Base-by-base conservation (phyloP, 1,139 yeast genomes). In the Pichia inconspicua region DNA sequence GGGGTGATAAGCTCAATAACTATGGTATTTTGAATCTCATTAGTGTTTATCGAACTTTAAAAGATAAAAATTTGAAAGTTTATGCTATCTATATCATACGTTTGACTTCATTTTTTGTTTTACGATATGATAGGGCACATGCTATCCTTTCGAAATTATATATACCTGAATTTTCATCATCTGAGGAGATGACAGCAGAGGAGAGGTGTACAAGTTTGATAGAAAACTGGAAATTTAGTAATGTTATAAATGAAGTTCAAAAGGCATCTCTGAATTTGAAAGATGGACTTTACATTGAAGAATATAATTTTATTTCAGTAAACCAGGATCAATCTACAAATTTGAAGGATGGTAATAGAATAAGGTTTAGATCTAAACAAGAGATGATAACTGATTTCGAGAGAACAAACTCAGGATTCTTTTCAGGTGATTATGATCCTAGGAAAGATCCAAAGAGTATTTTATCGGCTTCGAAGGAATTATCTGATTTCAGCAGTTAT, bases 71-170 rank as follows among this genome's bases (percentile, higher is more conserved):
- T 4, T 43, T 31, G 10, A 48, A 50, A 34, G 11, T 46, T 3
- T 19, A 39, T 28, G 51, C 46, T 1, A 52, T 52, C 4, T 53
- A 53, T 22, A 22, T 48, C 2, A 44, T 52, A n/a, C 43, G 56
- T 36, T 14, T 47, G 15, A 38, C 40, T 8, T 38, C 50, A 5
- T 52, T 48, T 38, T 42, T 52, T 8, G 43, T 41, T 15, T 42
- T 22, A n/a, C 48, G 55, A 25, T 34, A 25, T n/a, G 41, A 43
- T 2, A 28, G 40, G 6, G 32, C 36, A 22, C 42, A 36, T 6
- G 10, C 34, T 8, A 30, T 46, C 8, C 42, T 50, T 2, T 30
- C 41, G 10, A 34, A 17, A 9, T 8, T 34, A 3, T 25, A 39
- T 4, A 38, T 50, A 3, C 43, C 42, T 4, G 53, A 48, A 32